Percentiles rank a stretch among this genome's conserved stretches.
Evolutionary conservation across 2,329 filamentous ascomycete genomes (phyloP).

Genomic region (Colletotrichum spaethianum): DNA sequence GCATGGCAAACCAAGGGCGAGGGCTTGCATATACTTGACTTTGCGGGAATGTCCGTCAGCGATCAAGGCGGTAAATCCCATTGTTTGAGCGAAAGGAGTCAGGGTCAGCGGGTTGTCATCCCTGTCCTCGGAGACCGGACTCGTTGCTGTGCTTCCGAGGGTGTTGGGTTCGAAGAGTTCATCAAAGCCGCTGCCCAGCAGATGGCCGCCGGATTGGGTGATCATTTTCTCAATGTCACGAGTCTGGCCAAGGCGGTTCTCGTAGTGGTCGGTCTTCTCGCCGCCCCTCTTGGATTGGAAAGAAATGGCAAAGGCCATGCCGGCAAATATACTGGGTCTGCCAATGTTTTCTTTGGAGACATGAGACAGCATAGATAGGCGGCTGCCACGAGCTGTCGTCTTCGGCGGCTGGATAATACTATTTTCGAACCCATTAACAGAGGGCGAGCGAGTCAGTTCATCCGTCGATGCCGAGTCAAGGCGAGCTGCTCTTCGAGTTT

Average conservation of each 20-base stretch:
- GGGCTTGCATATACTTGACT: constrained; percentile 93
- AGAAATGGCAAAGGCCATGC: constrained; percentile 91
- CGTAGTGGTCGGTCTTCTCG: constrained; percentile 66
- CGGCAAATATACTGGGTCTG: constrained; percentile 70
- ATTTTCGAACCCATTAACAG: constrained; percentile 54
- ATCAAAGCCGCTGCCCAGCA: constrained; percentile 84
- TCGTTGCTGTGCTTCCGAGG: constrained; percentile 52
- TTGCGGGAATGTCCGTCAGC: constrained; percentile 89
- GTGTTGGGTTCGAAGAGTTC: constrained; percentile 76
- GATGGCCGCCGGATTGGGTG: constrained; percentile 76
- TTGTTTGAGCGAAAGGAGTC: constrained; percentile 62
- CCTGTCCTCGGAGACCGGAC: constrained; percentile 47
- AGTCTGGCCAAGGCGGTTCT: constrained; percentile 55
- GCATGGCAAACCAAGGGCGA: constrained; percentile 91
- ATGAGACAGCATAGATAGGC: constrained; percentile 31
- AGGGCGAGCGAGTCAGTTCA: constrained; percentile 60
- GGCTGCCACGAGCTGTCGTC: constrained; percentile 40
- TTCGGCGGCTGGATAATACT: constrained; percentile 50
- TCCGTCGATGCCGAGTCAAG: constrained; percentile 63
- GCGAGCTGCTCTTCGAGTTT: constrained; percentile 43
- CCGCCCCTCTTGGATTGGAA: constrained; percentile 69
- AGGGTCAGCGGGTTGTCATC: constrained; percentile 63
- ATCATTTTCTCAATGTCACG: constrained; percentile 73
- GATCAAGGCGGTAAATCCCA: constrained; percentile 88
- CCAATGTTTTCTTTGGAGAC: constrained; percentile 22